Percentiles rank a stretch among this genome's conserved stretches.
Conservation (phyloP, 108 stramenopile genomes). For the Cylindrotheca fusiformis region DNA sequence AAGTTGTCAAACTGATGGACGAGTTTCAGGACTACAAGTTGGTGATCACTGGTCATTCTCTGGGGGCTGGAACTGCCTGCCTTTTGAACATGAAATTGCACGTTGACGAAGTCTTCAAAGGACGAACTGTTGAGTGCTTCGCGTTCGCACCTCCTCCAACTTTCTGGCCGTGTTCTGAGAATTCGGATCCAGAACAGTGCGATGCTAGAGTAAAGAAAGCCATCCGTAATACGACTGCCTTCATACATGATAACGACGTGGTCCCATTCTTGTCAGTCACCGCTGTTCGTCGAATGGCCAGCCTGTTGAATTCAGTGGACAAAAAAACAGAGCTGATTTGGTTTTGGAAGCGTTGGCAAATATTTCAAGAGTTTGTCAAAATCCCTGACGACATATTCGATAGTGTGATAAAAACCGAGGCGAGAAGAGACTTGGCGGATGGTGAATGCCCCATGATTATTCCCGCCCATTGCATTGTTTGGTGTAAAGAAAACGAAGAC, state of each 20-base stretch:
- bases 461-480: conserved; percentile 8
- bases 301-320: conserved; percentile 5
- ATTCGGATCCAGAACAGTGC: neutral
- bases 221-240: conserved; percentile 10
- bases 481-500: conserved; percentile 3
- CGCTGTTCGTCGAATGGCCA: conserved; percentile 9
- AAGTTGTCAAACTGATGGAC: conserved; percentile 10
- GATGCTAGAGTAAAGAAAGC: conserved; percentile 5
- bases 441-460: neutral
- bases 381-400: neutral
- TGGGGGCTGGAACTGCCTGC: conserved; percentile 45
- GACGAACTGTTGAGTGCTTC: conserved; percentile 20
- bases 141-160: conserved; percentile 34
- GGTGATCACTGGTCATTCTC: conserved; percentile 49
- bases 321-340: conserved; percentile 5
- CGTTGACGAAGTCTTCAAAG: conserved; percentile 1
- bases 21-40: conserved; percentile 28
- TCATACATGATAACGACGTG: conserved; percentile 32
- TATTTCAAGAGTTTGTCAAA: neutral
- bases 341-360: conserved; percentile 4
- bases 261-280: conserved; percentile 26
- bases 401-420: neutral
- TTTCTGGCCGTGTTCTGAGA: conserved; percentile 3
- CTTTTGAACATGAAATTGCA: conserved; percentile 22
- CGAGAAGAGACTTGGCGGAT: neutral